Conservation (phyloP, 225 moss, liverwort and hornwort genomes). For the Climacium dendroides region DNA sequence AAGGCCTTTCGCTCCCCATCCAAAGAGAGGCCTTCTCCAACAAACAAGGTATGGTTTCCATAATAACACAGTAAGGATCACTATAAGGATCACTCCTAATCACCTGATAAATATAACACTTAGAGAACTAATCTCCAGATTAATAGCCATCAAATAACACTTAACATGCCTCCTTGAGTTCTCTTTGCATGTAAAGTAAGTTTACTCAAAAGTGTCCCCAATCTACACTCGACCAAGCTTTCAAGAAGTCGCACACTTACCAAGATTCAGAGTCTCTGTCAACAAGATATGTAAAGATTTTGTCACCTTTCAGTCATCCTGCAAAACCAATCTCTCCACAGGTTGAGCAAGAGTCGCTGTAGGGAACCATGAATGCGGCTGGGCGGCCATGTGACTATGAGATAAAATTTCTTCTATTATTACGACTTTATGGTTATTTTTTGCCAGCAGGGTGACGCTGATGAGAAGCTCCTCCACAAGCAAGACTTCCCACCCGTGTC, state of each 20-base stretch:
- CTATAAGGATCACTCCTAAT: not conserved
- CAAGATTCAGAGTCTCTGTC: not conserved
- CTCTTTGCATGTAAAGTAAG: not conserved
- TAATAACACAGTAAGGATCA: not conserved
- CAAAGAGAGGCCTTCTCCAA: slow-evolving; percentile 28
- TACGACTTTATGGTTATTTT: not conserved
- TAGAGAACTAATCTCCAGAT: not conserved
- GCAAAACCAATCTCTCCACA: not conserved
- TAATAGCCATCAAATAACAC: not conserved
- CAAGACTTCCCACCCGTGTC: slow-evolving; percentile 10
- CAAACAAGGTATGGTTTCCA: not conserved
- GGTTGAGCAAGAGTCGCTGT: not conserved
- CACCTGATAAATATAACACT: not conserved
- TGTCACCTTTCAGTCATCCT: not conserved
- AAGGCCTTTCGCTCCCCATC: slow-evolving; percentile 46
- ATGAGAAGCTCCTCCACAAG: slow-evolving; percentile 12
- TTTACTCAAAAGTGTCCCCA: not conserved
- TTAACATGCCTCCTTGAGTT: not conserved
- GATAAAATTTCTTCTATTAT: not conserved
- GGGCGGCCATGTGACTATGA: not conserved
- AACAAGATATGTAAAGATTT: not conserved
- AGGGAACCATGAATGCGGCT: not conserved
- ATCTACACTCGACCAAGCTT: not conserved
- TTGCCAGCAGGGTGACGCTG: not conserved
- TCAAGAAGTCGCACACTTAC: not conserved